These are phyloP conservation scores for Saccharomyces hybrid DNA, from an alignment of 1,139 yeast genomes.

Conservation along the genomic window DNA sequence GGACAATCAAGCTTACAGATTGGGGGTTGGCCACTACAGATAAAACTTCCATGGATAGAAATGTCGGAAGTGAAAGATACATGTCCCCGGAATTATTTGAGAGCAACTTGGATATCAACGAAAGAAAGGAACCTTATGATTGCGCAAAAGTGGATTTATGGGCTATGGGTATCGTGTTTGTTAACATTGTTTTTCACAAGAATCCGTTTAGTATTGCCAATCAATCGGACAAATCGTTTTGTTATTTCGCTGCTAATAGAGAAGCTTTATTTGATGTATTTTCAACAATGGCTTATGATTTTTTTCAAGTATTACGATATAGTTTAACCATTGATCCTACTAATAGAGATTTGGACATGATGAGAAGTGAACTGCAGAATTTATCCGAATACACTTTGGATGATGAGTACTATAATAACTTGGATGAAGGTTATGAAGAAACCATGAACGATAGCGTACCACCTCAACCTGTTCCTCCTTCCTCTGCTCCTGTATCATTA, in stretches of 20 bases:
- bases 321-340: constrained; percentile 81
- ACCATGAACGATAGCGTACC: not conserved
- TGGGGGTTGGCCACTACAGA: constrained; percentile 86
- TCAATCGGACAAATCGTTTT: constrained; percentile 74
- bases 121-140: constrained; percentile 55
- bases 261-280: constrained; percentile 90
- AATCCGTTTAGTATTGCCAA: constrained; percentile 85
- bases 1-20: constrained; percentile 78
- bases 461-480: constrained; percentile 9
- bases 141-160: constrained; percentile 87
- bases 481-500: constrained; percentile 21
- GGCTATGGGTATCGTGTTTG: constrained; percentile 83
- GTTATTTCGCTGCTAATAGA: constrained; percentile 80
- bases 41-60: constrained; percentile 63
- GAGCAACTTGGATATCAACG: constrained; percentile 30
- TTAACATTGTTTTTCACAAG: constrained; percentile 81
- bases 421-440: constrained; percentile 35
- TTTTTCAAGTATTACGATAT: constrained; percentile 73
- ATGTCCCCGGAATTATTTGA: constrained; percentile 95
- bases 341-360: constrained; percentile 59
- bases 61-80: constrained; percentile 88
- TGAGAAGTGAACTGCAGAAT: constrained; percentile 52
- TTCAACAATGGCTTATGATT: constrained; percentile 80
- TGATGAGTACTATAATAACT: constrained; percentile 50
- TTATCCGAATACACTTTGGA: constrained; percentile 75